A percentile compares a stretch with the other conserved stretches of the same genome.
These are phyloP conservation scores for Rhodotorula sp. DNA, from an alignment of 1,284 basidiomycete genomes.

Conservation along the genomic window DNA sequence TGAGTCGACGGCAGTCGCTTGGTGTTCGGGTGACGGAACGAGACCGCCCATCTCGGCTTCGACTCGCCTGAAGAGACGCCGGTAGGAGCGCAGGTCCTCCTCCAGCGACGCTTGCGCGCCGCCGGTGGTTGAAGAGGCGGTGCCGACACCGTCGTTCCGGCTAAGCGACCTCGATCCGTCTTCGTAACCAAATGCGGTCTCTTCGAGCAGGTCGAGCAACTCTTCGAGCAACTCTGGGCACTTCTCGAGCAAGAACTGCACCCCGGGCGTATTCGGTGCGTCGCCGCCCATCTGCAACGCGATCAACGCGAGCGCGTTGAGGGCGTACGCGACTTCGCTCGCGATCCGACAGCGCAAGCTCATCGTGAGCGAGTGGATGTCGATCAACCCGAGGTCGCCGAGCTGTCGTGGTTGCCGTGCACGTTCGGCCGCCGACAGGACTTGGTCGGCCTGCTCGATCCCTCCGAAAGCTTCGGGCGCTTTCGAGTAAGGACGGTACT, in stretches of 20 bases:
- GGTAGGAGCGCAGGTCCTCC: slow-evolving; percentile 55
- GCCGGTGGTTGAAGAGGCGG: neutral
- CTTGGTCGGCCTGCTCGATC: slow-evolving; percentile 67
- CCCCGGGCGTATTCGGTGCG: slow-evolving; percentile 56
- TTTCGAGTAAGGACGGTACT: slow-evolving; percentile 80
- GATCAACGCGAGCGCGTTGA: slow-evolving; percentile 85
- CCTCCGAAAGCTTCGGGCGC: slow-evolving; percentile 79
- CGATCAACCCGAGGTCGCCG: slow-evolving; percentile 66
- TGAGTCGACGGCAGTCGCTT: too few relatives aligned
- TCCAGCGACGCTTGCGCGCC: neutral
- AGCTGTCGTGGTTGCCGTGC: slow-evolving; percentile 53
- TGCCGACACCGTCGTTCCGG: slow-evolving; percentile 41
- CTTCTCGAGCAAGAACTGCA: slow-evolving; percentile 64
- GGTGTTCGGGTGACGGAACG: slow-evolving; percentile 26
- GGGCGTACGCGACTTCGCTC: slow-evolving; percentile 80
- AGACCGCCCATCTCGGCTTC: slow-evolving; percentile 50
- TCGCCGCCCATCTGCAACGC: slow-evolving; percentile 54
- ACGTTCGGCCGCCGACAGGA: slow-evolving; percentile 65
- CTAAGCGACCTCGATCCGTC: slow-evolving; percentile 43
- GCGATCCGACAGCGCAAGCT: slow-evolving; percentile 81
- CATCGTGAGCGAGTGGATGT: slow-evolving; percentile 85
- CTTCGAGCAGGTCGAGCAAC: slow-evolving; percentile 80
- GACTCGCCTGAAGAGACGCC: slow-evolving; percentile 59
- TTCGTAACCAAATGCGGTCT: slow-evolving; percentile 63
- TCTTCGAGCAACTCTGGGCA: slow-evolving; percentile 84